A percentile compares a stretch with the other conserved stretches of the same genome.
Conservation (phyloP, 805 yeast genomes). For the Saccharomycopsis lassenensis region DNA sequence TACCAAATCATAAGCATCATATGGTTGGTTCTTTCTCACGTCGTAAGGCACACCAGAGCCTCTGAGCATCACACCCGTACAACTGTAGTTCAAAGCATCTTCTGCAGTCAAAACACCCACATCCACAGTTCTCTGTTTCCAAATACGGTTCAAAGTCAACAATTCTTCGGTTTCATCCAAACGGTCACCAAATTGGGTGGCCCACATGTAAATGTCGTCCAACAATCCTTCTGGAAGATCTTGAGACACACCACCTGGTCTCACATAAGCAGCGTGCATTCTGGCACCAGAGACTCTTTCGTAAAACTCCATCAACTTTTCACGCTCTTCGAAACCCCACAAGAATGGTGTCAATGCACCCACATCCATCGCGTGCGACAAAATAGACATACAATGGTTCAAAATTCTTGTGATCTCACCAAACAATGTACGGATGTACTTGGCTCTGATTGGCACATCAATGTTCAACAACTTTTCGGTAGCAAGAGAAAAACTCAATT, state of each 20-base stretch:
- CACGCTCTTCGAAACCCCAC: slow-evolving; percentile 94
- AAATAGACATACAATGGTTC: slow-evolving; percentile 78
- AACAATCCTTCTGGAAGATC: slow-evolving; percentile 78
- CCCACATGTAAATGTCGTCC: slow-evolving; percentile 93
- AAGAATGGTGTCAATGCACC: slow-evolving; percentile 89
- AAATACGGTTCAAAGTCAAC: slow-evolving; percentile 81
- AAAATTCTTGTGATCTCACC: slow-evolving; percentile 79
- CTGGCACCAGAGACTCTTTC: slow-evolving; percentile 89
- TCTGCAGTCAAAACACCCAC: slow-evolving; percentile 78
- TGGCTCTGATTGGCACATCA: slow-evolving; percentile 77
- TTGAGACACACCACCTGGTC: slow-evolving; percentile 90
- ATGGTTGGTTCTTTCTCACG: slow-evolving; percentile 76
- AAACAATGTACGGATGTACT: slow-evolving; percentile 75
- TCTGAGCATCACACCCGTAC: slow-evolving; percentile 83
- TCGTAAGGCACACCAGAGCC: slow-evolving; percentile 87
- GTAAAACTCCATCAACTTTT: slow-evolving; percentile 84
- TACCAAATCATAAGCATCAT: slow-evolving; percentile 78
- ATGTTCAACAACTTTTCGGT: slow-evolving; percentile 76
- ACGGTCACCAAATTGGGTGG: slow-evolving; percentile 90
- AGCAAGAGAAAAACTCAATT: slow-evolving; percentile 72
- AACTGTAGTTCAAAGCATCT: slow-evolving; percentile 71
- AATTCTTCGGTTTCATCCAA: slow-evolving; percentile 84
- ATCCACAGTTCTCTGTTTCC: slow-evolving; percentile 79
- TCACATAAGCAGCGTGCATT: slow-evolving; percentile 75
- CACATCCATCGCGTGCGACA: slow-evolving; percentile 88